Percentiles rank a stretch among this genome's conserved stretches.
These are phyloP conservation scores for Trichosanthes truncata DNA, from an alignment of 306 rosid genomes.

Conservation along the genomic window DNA sequence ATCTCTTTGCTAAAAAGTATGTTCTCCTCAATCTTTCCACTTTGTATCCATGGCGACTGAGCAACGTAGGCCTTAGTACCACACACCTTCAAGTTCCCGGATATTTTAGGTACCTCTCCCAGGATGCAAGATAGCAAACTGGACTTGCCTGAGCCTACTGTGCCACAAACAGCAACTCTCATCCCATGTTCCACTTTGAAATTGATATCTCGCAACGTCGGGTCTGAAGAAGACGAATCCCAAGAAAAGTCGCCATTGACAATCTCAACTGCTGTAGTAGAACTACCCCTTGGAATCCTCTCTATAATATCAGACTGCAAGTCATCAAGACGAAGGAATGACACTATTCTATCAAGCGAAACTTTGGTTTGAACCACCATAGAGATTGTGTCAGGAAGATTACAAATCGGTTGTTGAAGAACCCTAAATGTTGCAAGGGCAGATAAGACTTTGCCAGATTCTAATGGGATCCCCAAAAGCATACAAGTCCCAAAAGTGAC, in stretches of 20 bases:
- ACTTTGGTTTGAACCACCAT: conserved; percentile 71
- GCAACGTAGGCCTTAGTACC: conserved; percentile 83
- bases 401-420: conserved; percentile 67
- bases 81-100: conserved; percentile 55
- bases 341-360: conserved; percentile 65
- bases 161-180: conserved; percentile 82
- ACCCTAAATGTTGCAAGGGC: conserved; percentile 75
- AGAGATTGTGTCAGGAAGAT: conserved; percentile 58
- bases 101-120: conserved; percentile 74
- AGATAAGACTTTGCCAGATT: conserved; percentile 78
- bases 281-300: conserved; percentile 54
- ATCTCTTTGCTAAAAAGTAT: conserved; percentile 64
- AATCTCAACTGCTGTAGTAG: conserved; percentile 48
- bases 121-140: conserved; percentile 67
- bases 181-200: conserved; percentile 43
- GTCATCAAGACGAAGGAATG: conserved; percentile 64
- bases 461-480: conserved; percentile 73
- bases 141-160: conserved; percentile 89
- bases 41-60: conserved; percentile 89
- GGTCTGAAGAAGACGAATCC: conserved; percentile 39
- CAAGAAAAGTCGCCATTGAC: conserved; percentile 69
- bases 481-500: conserved; percentile 67
- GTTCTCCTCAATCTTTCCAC: conserved; percentile 73
- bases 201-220: conserved; percentile 45
- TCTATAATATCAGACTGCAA: conserved; percentile 46